Conservation (phyloP, 2,329 filamentous ascomycete species). For the Metarhizium album region DNA sequence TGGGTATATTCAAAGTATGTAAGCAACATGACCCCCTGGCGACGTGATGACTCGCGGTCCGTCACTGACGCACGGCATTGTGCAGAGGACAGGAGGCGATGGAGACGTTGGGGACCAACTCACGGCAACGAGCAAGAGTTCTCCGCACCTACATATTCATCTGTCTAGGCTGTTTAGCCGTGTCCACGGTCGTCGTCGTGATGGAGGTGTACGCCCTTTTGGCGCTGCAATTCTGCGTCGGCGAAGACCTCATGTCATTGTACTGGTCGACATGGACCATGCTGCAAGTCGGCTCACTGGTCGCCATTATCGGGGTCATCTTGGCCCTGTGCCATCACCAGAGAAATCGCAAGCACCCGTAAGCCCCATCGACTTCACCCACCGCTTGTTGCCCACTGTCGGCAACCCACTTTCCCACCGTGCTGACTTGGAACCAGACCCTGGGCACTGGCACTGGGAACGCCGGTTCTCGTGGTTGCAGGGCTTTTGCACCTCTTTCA, state of each 20-base stretch:
- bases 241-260: constrained; percentile 47
- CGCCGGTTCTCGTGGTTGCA: constrained; percentile 48
- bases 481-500: constrained; percentile 40
- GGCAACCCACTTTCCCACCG: neutral
- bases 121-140: constrained; percentile 22
- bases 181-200: constrained; percentile 35
- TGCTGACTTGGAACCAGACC: constrained; percentile 21
- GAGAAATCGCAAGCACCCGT: constrained; percentile 40
- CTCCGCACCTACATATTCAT: constrained; percentile 32
- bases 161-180: constrained; percentile 31
- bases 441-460: constrained; percentile 49
- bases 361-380: constrained; percentile 14
- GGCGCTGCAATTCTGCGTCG: constrained; percentile 47
- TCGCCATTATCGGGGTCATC: constrained; percentile 47
- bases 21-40: neutral
- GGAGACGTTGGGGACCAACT: constrained; percentile 23
- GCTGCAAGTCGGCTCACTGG: constrained; percentile 46
- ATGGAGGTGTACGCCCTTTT: constrained; percentile 45
- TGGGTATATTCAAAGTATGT: constrained; percentile 30
- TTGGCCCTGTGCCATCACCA: constrained; percentile 41
- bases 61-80: neutral
- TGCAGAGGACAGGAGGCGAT: constrained; percentile 25
- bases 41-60: neutral
- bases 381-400: neutral
- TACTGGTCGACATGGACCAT: constrained; percentile 54